A percentile compares a stretch with the other conserved stretches of the same genome.
phyloP scores from a whole-genome alignment of 1,139 yeast genomes.

The Pneumocystis oryctolagi region DNA sequence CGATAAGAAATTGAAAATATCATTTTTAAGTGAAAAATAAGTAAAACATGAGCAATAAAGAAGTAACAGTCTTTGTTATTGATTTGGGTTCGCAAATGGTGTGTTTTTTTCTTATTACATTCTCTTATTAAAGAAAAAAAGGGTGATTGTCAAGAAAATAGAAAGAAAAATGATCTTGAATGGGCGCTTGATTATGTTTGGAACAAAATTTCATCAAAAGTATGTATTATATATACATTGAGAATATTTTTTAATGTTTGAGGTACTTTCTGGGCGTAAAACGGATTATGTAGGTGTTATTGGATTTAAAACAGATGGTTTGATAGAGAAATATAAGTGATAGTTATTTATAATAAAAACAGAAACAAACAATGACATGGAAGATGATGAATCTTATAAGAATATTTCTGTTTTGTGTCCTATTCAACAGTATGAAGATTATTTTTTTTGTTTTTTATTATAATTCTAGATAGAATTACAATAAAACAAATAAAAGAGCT shows the following conservation, averaged over 20 bases:
- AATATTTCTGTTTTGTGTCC: constrained; percentile 12
- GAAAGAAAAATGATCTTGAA: constrained; percentile 26
- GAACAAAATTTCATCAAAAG: constrained; percentile 32
- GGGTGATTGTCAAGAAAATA: constrained; percentile 11
- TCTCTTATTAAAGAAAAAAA: background rate
- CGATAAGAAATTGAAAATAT: too few species aligned
- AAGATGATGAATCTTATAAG: constrained; percentile 11
- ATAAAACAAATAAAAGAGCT: constrained; percentile 21
- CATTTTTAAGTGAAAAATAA: background rate
- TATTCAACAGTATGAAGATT: constrained; percentile 10
- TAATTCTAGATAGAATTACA: constrained; percentile 11
- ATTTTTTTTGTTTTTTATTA: background rate
- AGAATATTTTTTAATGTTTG: background rate
- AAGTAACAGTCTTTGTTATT: constrained; percentile 35
- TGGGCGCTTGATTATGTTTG: constrained; percentile 30
- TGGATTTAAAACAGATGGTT: constrained; percentile 27
- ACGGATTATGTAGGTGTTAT: constrained; percentile 41
- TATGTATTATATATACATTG: constrained; percentile 17
- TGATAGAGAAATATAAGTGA: background rate
- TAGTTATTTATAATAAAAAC: constrained; percentile 3
- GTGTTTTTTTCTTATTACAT: constrained; percentile 5
- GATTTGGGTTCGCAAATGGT: constrained; percentile 39
- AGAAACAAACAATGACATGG: constrained; percentile 12
- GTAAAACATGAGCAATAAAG: constrained; percentile 12
- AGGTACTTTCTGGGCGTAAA: constrained; percentile 35